These are phyloP conservation scores for Rutstroemia sp. DNA, from an alignment of 2,329 filamentous ascomycete genomes.

Conservation along the genomic window DNA sequence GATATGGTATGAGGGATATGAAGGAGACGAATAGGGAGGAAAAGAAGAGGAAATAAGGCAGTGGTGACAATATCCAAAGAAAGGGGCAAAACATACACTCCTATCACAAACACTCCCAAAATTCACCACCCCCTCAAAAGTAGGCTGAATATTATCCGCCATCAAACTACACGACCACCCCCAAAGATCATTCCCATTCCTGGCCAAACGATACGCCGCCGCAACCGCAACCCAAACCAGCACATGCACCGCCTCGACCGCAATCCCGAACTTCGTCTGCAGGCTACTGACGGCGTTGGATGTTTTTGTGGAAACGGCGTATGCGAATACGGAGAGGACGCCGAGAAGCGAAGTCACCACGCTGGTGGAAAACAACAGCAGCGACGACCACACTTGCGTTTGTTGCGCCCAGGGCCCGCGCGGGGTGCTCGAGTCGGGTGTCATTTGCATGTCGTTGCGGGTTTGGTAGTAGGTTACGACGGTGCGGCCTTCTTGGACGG, in stretches of 20 bases:
- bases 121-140: constrained; percentile 16
- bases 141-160: constrained; percentile 16
- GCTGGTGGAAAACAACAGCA: constrained; percentile 14
- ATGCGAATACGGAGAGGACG: constrained; percentile 12
- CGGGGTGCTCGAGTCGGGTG: not conserved
- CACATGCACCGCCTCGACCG: constrained; percentile 12
- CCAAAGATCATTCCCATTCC: constrained; percentile 19
- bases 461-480: not conserved
- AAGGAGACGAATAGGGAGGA: not conserved
- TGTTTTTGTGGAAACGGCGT: constrained; percentile 10
- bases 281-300: constrained; percentile 13
- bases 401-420: constrained; percentile 1
- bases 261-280: constrained; percentile 8
- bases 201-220: constrained; percentile 15
- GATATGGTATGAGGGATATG: no score
- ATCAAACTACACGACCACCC: constrained; percentile 17
- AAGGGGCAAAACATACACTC: constrained; percentile 10
- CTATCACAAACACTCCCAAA: constrained; percentile 16
- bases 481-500: not conserved
- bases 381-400: constrained; percentile 10
- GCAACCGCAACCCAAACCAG: constrained; percentile 15
- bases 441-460: not conserved
- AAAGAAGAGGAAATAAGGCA: no score
- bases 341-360: constrained; percentile 13
- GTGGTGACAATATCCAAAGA: no score